These are phyloP conservation scores for Salvia miltiorrhiza DNA, from an alignment of 257 asterid species.

Conservation along the genomic window DNA sequence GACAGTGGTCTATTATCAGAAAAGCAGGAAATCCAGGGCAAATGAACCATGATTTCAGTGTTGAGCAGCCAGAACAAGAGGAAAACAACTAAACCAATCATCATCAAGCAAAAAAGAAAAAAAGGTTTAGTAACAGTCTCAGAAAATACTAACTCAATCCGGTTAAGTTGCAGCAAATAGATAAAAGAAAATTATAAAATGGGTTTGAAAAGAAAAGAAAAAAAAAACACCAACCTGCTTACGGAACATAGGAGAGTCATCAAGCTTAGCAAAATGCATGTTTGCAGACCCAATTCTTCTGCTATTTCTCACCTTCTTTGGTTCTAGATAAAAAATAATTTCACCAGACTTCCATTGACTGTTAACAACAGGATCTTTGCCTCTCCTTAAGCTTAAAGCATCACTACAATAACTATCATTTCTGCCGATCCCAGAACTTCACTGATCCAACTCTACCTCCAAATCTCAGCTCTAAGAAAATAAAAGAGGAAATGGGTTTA, in stretches of 20 bases:
- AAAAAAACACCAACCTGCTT: conserved; percentile 70
- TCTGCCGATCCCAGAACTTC: conserved; percentile 39
- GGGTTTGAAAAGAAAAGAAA: not conserved
- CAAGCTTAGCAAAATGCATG: conserved; percentile 97
- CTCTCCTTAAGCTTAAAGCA: conserved; percentile 25
- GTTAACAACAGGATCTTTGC: conserved; percentile 42
- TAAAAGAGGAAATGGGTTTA: conserved; percentile 6
- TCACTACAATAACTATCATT: conserved; percentile 33
- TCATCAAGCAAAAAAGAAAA: not conserved
- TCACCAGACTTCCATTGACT: conserved; percentile 31
- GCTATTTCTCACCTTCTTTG: conserved; percentile 4
- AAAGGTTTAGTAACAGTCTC: not conserved
- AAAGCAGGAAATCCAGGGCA: conserved; percentile 12
- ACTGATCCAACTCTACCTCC: conserved; percentile 28
- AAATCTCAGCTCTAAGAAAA: conserved; percentile 27
- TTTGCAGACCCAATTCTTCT: conserved; percentile 35
- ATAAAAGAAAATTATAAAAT: not conserved
- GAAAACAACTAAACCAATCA: conserved; percentile 6
- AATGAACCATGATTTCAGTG: not conserved
- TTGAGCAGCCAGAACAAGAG: not conserved
- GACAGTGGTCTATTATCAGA: not conserved
- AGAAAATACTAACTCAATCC: conserved; percentile 8
- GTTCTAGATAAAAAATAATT: conserved; percentile 11
- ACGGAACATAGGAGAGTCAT: conserved; percentile 99
- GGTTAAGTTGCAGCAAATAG: not conserved